A percentile compares a stretch with the other conserved stretches of the same genome.
phyloP scores from a whole-genome alignment of 805 yeast genomes.

The Ogataea saltuana region DNA sequence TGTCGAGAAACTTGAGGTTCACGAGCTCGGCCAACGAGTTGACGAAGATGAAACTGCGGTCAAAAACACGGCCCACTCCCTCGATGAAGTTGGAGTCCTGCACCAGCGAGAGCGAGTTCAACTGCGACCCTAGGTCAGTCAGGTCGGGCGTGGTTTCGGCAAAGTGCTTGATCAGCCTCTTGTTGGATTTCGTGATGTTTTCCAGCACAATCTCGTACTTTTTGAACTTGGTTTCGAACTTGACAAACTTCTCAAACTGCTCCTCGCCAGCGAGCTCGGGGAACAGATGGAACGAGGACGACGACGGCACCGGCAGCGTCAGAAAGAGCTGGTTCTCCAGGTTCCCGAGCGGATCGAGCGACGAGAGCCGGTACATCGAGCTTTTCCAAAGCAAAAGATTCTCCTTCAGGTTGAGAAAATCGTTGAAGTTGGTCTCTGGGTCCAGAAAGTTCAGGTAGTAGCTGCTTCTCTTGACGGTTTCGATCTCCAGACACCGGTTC shows the following conservation, averaged over 20 bases:
- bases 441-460: slow-evolving; percentile 79
- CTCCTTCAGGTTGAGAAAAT: slow-evolving; percentile 61
- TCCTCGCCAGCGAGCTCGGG: slow-evolving; percentile 31
- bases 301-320: slow-evolving; percentile 58
- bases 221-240: slow-evolving; percentile 34
- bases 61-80: slow-evolving; percentile 83
- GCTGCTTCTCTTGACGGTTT: slow-evolving; percentile 54
- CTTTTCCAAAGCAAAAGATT: slow-evolving; percentile 50
- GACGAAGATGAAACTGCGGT: slow-evolving; percentile 60
- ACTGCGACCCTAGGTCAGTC: slow-evolving; percentile 51
- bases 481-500: slow-evolving; percentile 66
- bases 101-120: slow-evolving; percentile 56
- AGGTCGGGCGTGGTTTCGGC: slow-evolving; percentile 49
- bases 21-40: slow-evolving; percentile 38
- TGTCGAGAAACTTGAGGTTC: slow-evolving; percentile 36
- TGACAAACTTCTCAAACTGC: slow-evolving; percentile 31
- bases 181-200: slow-evolving; percentile 42
- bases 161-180: slow-evolving; percentile 45
- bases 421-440: slow-evolving; percentile 83
- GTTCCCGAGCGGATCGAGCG: slow-evolving; percentile 54
- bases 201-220: slow-evolving; percentile 36
- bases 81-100: slow-evolving; percentile 53
- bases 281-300: slow-evolving; percentile 28
- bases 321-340: slow-evolving; percentile 57
- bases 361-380: slow-evolving; percentile 59